Base-by-base conservation (phyloP, 2,329 filamentous ascomycete species). In the Samsoniella hepiali region DNA sequence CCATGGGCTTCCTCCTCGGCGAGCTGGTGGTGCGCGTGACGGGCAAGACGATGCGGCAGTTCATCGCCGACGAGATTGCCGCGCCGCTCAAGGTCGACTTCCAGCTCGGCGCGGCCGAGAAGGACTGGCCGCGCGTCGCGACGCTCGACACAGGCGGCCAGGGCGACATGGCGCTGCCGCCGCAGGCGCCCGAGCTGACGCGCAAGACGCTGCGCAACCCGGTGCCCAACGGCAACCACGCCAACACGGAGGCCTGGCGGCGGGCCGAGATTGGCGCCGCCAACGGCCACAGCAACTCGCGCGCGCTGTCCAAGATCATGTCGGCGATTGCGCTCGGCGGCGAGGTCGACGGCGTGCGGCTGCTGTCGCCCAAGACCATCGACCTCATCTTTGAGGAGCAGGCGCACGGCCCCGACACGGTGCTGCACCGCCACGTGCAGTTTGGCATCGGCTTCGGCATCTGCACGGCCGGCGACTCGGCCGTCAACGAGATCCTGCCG, bases 231-330 rank as follows among this genome's bases (percentile, higher is more conserved):
- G 69, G 72, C 0, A 65, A 67, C 1, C 44, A 67, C 5, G 64
- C 71, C 1, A 69, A 66, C 27, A 73, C 71, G 0, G 67, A 72
- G 0, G 68, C 38, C 0, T 82, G 79, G 72, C 73, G 78, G 29
- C 66, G 67, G 0, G 71, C 75, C 2, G 78, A 79, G 56, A 67
- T 81, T 5, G 79, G 79, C 0, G 76, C 76, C 0, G 66, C 70
- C 1, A 81, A 81, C 64, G 82, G 81, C 1, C 77, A 81, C 59
- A 67, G 69, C 1, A 84, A 83, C 65, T 78, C 81, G 11, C 72
- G 75, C 4, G 73, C 72, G 0, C 56, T 84, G 31, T 76, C 73
- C 6, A 72, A 72, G 1, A 78, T 84, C 27, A 69, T 80, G 8
- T 78, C 77, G 0, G 62, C 27, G 10, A 53, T 71, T 10, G 58